These are phyloP conservation scores for Lyophyllum shimeji DNA, from an alignment of 768 basidiomycete species.

Conservation along the genomic window DNA sequence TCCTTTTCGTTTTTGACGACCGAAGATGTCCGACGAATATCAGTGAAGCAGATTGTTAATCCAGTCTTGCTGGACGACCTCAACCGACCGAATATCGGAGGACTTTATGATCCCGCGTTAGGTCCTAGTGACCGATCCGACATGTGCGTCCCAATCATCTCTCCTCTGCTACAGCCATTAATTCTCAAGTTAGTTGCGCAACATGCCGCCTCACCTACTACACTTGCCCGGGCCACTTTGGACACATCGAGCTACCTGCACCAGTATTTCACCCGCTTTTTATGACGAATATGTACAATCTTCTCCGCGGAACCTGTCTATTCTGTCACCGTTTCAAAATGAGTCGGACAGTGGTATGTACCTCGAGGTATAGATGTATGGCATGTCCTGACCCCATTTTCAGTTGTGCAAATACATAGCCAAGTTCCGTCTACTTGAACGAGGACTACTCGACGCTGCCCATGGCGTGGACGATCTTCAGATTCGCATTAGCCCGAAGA, in stretches of 20 bases:
- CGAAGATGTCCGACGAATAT: slow-evolving; percentile 87
- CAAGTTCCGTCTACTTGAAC: slow-evolving; percentile 85
- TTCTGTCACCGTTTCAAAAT: slow-evolving; percentile 94
- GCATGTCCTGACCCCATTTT: slow-evolving; percentile 4
- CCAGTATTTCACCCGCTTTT: slow-evolving; percentile 97
- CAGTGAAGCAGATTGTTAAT: slow-evolving; percentile 97
- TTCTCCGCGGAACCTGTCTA: slow-evolving; percentile 85
- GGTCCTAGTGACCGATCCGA: slow-evolving; percentile 89
- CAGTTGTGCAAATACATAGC: slow-evolving; percentile 84
- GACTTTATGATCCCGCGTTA: slow-evolving; percentile 93
- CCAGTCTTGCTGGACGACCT: slow-evolving; percentile 91
- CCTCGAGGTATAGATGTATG: background rate
- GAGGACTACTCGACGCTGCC: slow-evolving; percentile 83
- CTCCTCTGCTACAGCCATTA: slow-evolving; percentile 10
- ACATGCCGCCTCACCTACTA: slow-evolving; percentile 93
- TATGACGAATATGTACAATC: slow-evolving; percentile 85
- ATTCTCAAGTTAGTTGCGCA: slow-evolving; percentile 61
- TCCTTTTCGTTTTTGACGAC: slow-evolving; percentile 93
- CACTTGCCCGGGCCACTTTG: slow-evolving; percentile 96
- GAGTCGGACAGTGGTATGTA: slow-evolving; percentile 63
- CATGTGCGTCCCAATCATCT: slow-evolving; percentile 60
- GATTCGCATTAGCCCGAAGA: slow-evolving; percentile 34
- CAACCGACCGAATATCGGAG: slow-evolving; percentile 87
- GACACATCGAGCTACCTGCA: slow-evolving; percentile 93
- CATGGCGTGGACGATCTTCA: slow-evolving; percentile 71